Evolutionary conservation across 2,329 filamentous ascomycete species (phyloP).

Genomic region (Hypoxylon sp.): DNA sequence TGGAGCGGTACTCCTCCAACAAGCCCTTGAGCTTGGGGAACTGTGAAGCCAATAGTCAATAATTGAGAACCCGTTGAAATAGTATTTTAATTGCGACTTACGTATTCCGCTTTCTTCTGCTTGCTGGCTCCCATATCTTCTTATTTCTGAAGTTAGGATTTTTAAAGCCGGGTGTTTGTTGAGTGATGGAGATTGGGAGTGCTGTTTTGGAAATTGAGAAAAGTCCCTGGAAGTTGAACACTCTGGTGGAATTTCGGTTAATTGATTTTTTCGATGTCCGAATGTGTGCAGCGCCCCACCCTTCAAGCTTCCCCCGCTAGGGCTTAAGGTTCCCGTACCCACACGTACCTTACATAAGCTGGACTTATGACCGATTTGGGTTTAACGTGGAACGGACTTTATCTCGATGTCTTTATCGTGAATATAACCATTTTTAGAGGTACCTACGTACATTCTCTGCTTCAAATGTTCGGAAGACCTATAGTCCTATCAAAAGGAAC

Average conservation of each 20-base stretch:
- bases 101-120: slow-evolving; percentile 83
- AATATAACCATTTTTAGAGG: background rate
- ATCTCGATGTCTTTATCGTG: slow-evolving; percentile 20
- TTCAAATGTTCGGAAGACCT: background rate
- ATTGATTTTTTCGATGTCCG: slow-evolving; percentile 42
- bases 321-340: slow-evolving; percentile 22
- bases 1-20: slow-evolving; percentile 95
- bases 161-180: slow-evolving; percentile 83
- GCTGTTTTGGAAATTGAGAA: slow-evolving; percentile 36
- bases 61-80: slow-evolving; percentile 16
- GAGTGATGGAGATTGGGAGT: slow-evolving; percentile 39
- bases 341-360: background rate
- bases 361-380: background rate
- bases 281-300: slow-evolving; percentile 35
- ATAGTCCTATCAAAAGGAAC: background rate
- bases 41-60: slow-evolving; percentile 65
- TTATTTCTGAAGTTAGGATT: slow-evolving; percentile 95
- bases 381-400: slow-evolving; percentile 6
- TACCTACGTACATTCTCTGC: background rate
- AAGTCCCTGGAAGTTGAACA: slow-evolving; percentile 18
- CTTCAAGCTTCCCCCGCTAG: slow-evolving; percentile 33
- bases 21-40: slow-evolving; percentile 99
- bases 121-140: slow-evolving; percentile 99
- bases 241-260: slow-evolving; percentile 46
- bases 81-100: slow-evolving; percentile 29